These are phyloP conservation scores for Pythium pyrilobum DNA, from an alignment of 352 stramenopile genomes.

Conservation along the genomic window DNA sequence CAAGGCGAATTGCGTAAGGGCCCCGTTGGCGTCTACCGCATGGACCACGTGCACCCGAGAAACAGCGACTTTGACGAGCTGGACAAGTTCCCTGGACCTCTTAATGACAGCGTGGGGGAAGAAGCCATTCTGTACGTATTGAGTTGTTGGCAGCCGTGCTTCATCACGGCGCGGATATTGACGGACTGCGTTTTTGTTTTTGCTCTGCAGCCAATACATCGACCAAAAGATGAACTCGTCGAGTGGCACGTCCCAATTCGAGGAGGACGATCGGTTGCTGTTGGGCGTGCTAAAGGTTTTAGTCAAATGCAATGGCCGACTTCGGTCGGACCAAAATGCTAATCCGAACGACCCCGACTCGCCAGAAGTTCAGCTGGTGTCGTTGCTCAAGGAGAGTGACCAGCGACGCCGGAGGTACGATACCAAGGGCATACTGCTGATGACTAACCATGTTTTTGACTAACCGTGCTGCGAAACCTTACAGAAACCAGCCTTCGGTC, in stretches of 20 bases:
- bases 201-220: slow-evolving; percentile 37
- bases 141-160: no score
- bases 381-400: slow-evolving; percentile 64
- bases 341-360: slow-evolving; percentile 52
- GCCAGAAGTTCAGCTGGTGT: slow-evolving; percentile 60
- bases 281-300: slow-evolving; percentile 62
- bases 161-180: no score
- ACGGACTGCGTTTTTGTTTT: background rate
- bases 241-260: slow-evolving; percentile 13
- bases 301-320: slow-evolving; percentile 76
- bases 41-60: slow-evolving; percentile 75
- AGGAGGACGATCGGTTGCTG: slow-evolving; percentile 70
- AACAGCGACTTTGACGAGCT: slow-evolving; percentile 66
- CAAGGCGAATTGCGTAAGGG: slow-evolving; percentile 75
- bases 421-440: background rate
- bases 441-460: no score
- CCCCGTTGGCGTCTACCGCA: slow-evolving; percentile 70
- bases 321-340: slow-evolving; percentile 44
- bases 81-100: slow-evolving; percentile 68
- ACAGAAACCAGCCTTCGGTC: slow-evolving; percentile 28
- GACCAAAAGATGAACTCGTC: slow-evolving; percentile 45
- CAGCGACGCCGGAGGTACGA: slow-evolving; percentile 47
- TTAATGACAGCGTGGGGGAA: slow-evolving; percentile 57
- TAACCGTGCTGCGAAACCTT: background rate
- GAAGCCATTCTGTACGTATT: slow-evolving; percentile 49